Conservation (phyloP, 208 protist genomes). For the Trypanosoma grayi region DNA sequence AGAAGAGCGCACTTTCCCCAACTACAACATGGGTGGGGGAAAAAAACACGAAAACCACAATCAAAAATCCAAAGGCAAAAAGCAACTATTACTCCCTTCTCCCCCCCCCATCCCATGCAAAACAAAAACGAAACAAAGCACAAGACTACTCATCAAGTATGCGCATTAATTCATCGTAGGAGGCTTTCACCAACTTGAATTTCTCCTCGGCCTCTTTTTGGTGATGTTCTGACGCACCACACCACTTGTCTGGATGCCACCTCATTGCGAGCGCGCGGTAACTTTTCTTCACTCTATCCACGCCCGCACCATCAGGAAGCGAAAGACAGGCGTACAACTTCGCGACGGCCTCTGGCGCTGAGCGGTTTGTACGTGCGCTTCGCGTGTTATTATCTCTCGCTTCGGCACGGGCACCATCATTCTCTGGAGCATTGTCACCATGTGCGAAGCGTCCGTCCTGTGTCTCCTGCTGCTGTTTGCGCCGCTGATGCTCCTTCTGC, state of each 20-base stretch:
- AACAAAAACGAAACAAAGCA: too few relatives aligned
- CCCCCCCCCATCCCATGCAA: too few relatives aligned
- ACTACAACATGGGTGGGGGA: too few relatives aligned
- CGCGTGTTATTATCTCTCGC: neutral
- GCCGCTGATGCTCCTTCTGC: constrained; percentile 18
- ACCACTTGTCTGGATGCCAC: constrained; percentile 81
- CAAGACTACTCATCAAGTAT: constrained; percentile 12
- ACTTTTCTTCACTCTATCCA: constrained; percentile 27
- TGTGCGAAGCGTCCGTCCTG: neutral
- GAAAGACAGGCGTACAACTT: constrained; percentile 18
- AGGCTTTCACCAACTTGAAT: constrained; percentile 66
- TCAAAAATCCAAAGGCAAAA: neutral
- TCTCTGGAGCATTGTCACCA: neutral
- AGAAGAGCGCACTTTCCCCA: too few relatives aligned
- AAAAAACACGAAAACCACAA: neutral
- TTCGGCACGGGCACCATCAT: neutral
- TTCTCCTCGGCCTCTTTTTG: constrained; percentile 44
- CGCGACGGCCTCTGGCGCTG: neutral
- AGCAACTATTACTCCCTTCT: too few relatives aligned
- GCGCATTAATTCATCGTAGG: constrained; percentile 65
- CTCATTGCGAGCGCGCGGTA: constrained; percentile 66
- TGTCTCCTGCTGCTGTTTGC: constrained; percentile 13
- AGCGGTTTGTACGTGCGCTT: neutral
- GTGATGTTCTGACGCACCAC: constrained; percentile 27
- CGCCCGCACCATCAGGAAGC: constrained; percentile 18